Conservation (phyloP, 305 asterid genomes). For the Solanum hybrid region DNA sequence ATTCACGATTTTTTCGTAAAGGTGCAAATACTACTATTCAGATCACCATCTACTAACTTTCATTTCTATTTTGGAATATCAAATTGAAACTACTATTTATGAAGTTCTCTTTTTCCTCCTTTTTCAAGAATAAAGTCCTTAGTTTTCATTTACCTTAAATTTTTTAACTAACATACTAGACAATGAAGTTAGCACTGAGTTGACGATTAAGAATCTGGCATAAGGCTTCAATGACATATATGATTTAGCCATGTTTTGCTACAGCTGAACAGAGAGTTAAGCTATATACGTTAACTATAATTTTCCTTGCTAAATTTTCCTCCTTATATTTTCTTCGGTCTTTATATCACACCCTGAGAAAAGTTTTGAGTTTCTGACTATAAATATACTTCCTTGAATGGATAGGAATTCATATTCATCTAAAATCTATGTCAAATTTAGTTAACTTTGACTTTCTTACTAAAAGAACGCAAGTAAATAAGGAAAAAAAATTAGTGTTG, state of each 20-base stretch:
- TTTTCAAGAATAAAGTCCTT: not conserved
- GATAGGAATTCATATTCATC: not conserved
- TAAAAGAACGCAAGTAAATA: not conserved
- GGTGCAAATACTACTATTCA: not conserved
- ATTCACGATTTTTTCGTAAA: not conserved
- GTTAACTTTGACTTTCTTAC: not conserved
- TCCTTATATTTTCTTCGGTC: not conserved
- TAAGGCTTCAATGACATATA: not conserved
- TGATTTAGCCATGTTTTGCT: not conserved
- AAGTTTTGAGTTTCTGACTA: not conserved
- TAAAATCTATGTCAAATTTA: not conserved
- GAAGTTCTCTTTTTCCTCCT: not conserved
- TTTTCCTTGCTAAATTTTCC: too few species aligned
- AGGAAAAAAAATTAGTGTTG: not conserved
- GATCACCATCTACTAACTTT: not conserved
- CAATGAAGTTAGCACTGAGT: not conserved
- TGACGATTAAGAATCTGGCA: not conserved
- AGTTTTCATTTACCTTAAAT: not conserved
- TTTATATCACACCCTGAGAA: not conserved
- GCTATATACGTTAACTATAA: not conserved
- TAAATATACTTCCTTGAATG: not conserved
- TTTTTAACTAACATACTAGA: not conserved
- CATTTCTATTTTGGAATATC: not conserved
- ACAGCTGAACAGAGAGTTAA: not conserved
- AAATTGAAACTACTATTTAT: not conserved